These are phyloP conservation scores for Trichophyton simii DNA, from an alignment of 2,329 filamentous ascomycete species.

Conservation along the genomic window DNA sequence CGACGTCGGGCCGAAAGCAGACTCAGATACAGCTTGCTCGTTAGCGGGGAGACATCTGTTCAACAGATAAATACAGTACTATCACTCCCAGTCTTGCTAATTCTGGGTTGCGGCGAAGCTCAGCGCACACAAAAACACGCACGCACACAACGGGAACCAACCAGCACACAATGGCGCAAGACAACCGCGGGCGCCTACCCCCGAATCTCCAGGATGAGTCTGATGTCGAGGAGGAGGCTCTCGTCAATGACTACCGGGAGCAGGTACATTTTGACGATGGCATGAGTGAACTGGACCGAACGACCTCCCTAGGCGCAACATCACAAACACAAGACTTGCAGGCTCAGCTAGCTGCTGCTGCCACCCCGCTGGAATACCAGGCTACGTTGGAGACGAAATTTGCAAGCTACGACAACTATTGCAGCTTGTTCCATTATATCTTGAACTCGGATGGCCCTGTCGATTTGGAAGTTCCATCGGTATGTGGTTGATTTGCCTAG, in stretches of 20 bases:
- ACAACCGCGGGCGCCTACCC: slow-evolving; percentile 31
- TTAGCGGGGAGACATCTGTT: neutral
- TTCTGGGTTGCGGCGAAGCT: neutral
- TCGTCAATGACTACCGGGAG: slow-evolving; percentile 91
- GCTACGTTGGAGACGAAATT: slow-evolving; percentile 95
- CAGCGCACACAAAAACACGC: slow-evolving; percentile 6
- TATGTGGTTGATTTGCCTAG: slow-evolving; percentile 29
- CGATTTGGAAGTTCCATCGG: slow-evolving; percentile 89
- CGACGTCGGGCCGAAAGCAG: neutral
- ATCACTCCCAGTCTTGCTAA: slow-evolving; percentile 23
- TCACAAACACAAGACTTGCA: slow-evolving; percentile 84
- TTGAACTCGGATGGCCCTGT: slow-evolving; percentile 98
- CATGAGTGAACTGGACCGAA: slow-evolving; percentile 67
- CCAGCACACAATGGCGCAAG: slow-evolving; percentile 32
- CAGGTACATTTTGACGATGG: slow-evolving; percentile 89
- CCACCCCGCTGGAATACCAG: slow-evolving; percentile 90
- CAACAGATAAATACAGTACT: slow-evolving; percentile 5
- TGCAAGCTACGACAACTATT: slow-evolving; percentile 98
- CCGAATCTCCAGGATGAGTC: slow-evolving; percentile 58
- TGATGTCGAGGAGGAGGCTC: slow-evolving; percentile 88
- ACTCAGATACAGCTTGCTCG: neutral
- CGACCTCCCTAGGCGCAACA: slow-evolving; percentile 54
- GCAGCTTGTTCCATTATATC: slow-evolving; percentile 98
- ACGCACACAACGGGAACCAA: slow-evolving; percentile 6
- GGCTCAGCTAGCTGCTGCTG: slow-evolving; percentile 77